A percentile compares a stretch with the other conserved stretches of the same genome.
Evolutionary conservation across 2,329 filamentous ascomycete genomes (phyloP).

Genomic region (Hypoxylon sp.): DNA sequence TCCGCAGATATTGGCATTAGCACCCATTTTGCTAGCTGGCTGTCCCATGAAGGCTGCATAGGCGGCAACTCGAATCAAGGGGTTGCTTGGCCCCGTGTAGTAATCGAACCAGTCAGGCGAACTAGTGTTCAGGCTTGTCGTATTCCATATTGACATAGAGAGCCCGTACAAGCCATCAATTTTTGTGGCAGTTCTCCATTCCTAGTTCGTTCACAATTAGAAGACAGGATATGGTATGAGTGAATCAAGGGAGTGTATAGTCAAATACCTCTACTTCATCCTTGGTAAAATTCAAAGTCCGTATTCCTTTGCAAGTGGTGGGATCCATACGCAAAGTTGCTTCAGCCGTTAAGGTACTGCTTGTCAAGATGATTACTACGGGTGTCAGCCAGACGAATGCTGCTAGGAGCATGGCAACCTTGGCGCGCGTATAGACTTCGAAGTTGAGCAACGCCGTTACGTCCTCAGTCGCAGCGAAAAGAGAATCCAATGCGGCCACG

Average conservation of each 20-base stretch:
- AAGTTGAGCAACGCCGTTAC: slow-evolving; percentile 43
- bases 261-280: slow-evolving; percentile 48
- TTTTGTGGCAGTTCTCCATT: slow-evolving; percentile 46
- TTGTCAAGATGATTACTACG: slow-evolving; percentile 51
- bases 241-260: background rate
- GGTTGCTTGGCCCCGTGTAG: slow-evolving; percentile 40
- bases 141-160: slow-evolving; percentile 47
- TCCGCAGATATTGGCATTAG: slow-evolving; percentile 49
- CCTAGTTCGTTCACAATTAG: too few species aligned
- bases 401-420: slow-evolving; percentile 48
- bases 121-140: slow-evolving; percentile 35
- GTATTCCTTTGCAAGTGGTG: slow-evolving; percentile 43
- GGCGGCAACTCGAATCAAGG: slow-evolving; percentile 42
- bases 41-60: slow-evolving; percentile 41
- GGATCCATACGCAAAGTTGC: slow-evolving; percentile 37
- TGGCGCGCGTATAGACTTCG: slow-evolving; percentile 46
- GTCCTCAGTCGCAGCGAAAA: slow-evolving; percentile 48
- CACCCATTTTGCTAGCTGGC: slow-evolving; percentile 41
- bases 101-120: slow-evolving; percentile 47
- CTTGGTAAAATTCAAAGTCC: slow-evolving; percentile 46
- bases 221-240: too few species aligned
- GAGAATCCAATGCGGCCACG: slow-evolving; percentile 45
- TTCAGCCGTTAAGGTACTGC: slow-evolving; percentile 49
- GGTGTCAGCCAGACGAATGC: slow-evolving; percentile 50
- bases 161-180: slow-evolving; percentile 42